phyloP scores from a whole-genome alignment of 2,329 filamentous ascomycete genomes.

The Trichoderma sp. region DNA sequence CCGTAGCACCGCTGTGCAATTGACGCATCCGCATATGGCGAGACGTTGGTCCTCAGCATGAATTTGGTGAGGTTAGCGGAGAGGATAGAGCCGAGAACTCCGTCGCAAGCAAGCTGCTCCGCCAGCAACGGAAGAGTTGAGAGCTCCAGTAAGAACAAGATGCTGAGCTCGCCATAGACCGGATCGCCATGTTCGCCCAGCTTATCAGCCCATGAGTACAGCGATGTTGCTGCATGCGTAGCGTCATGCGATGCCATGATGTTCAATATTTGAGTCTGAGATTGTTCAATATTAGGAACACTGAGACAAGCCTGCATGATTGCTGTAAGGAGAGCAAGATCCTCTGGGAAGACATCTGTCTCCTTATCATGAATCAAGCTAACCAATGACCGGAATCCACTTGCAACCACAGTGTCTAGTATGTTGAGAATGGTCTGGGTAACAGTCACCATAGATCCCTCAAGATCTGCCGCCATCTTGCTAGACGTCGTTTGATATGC shows the following conservation, averaged over 20 bases:
- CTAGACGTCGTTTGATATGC: slow-evolving; percentile 50
- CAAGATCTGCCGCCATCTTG: slow-evolving; percentile 30
- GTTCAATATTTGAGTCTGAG: slow-evolving; percentile 67
- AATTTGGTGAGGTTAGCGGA: slow-evolving; percentile 76
- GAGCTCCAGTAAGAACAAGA: slow-evolving; percentile 83
- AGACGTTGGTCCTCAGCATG: slow-evolving; percentile 68
- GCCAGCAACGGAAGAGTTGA: slow-evolving; percentile 78
- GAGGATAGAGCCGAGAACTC: slow-evolving; percentile 73
- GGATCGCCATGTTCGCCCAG: slow-evolving; percentile 77
- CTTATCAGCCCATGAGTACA: slow-evolving; percentile 92
- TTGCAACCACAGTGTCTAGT: slow-evolving; percentile 72
- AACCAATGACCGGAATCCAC: slow-evolving; percentile 78
- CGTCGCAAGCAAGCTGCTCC: slow-evolving; percentile 86
- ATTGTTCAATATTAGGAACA: slow-evolving; percentile 71
- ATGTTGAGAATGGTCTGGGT: slow-evolving; percentile 72
- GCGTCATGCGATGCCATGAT: slow-evolving; percentile 69
- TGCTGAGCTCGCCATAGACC: slow-evolving; percentile 87
- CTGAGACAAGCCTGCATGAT: slow-evolving; percentile 81
- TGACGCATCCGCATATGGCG: slow-evolving; percentile 72
- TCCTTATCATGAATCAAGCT: slow-evolving; percentile 76
- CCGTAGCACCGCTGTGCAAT: slow-evolving; percentile 72
- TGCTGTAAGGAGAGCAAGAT: slow-evolving; percentile 83
- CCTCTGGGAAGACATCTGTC: slow-evolving; percentile 61
- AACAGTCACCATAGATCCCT: slow-evolving; percentile 42
- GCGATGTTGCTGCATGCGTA: slow-evolving; percentile 74